Base-by-base conservation (phyloP, 768 basidiomycete genomes). In the Collybia sp. region DNA sequence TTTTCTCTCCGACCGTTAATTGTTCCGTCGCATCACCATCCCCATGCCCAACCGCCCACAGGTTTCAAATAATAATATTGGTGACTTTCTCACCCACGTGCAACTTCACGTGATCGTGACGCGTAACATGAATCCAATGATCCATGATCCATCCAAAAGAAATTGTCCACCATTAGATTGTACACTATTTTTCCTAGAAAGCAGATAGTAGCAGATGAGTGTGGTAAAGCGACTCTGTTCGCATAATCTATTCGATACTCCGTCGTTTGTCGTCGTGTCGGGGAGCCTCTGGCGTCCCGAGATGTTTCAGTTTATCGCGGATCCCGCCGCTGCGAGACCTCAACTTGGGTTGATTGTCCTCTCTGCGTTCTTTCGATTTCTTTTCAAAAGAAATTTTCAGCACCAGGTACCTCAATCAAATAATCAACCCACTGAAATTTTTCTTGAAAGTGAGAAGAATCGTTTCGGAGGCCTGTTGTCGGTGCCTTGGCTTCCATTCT, bases 371-470 rank as follows among this genome's bases (percentile, higher is more conserved):
- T 39, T 37, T 46, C 19, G 39, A 37, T 49, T 55, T 56, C 30
- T 52, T 48, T 46, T 53, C 34, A 17, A 53, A 1, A 12, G 10
- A 16, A 9, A 43, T 17, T n/a, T 16, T 44, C 38, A 40, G 32
- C 34, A 12, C 20, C 16, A 33, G 13, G 13, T 36, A 2, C 12
- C 34, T 33, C 12, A 13, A 18, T 33, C 8, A 12, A 42, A 15
- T 17, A 45, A 55, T 49, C 51, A 37, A 66, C 69, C 53, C 51
- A 70, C 70, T 54, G 66, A 68, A 48, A 59, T 62, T 56, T 69
- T 71, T 49, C 63, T 58, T 40, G 55, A 61, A 33, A 71, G 42
- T 15, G 70, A 66, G 43, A 74, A 71, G 50, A 74, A 64, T 36
- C 69, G 62, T 31, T 61, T 63, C 31, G 50, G 48, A 19, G 47